A percentile compares a stretch with the other conserved stretches of the same genome.
Conservation (phyloP, 2,329 filamentous ascomycete genomes). For the Pleurostoma richardsiae region DNA sequence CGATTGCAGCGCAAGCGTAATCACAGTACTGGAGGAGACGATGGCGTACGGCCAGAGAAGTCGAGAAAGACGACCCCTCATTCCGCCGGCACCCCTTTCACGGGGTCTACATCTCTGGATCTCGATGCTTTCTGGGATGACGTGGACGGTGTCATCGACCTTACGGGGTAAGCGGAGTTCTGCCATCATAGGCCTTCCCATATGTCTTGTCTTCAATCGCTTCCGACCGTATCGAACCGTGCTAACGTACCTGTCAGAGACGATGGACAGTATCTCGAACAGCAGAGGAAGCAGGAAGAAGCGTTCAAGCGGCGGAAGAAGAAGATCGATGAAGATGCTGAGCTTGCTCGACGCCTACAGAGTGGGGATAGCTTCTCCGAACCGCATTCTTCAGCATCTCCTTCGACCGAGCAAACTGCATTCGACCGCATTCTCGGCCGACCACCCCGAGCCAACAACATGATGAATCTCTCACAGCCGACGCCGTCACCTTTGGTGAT, state of each 20-base stretch:
- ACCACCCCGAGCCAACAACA: slow-evolving; percentile 2
- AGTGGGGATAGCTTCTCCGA: background rate
- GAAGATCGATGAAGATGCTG: slow-evolving; percentile 25
- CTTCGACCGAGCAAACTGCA: slow-evolving; percentile 8
- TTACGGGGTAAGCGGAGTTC: slow-evolving; percentile 29
- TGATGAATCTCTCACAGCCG: background rate
- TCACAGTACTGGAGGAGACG: slow-evolving; percentile 4
- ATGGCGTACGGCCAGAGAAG: slow-evolving; percentile 3
- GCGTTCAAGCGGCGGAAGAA: slow-evolving; percentile 28
- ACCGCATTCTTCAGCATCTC: background rate
- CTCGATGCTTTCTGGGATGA: slow-evolving; percentile 6
- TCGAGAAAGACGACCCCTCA: slow-evolving; percentile 12
- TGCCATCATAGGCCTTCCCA: background rate
- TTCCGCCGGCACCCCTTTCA: slow-evolving; percentile 5
- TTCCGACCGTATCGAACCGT: slow-evolving; percentile 1
- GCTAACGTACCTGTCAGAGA: slow-evolving; percentile 13
- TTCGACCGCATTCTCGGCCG: slow-evolving; percentile 12
- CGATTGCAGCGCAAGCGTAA: slow-evolving; percentile 3
- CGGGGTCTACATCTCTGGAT: slow-evolving; percentile 3
- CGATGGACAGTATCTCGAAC: slow-evolving; percentile 12
- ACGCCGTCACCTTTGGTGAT: background rate
- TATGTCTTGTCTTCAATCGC: background rate
- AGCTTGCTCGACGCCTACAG: slow-evolving; percentile 8
- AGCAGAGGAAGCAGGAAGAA: slow-evolving; percentile 27
- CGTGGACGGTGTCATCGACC: slow-evolving; percentile 29